phyloP scores from a whole-genome alignment of 116 monocot species.

The Phalaenopsis hybrid region DNA sequence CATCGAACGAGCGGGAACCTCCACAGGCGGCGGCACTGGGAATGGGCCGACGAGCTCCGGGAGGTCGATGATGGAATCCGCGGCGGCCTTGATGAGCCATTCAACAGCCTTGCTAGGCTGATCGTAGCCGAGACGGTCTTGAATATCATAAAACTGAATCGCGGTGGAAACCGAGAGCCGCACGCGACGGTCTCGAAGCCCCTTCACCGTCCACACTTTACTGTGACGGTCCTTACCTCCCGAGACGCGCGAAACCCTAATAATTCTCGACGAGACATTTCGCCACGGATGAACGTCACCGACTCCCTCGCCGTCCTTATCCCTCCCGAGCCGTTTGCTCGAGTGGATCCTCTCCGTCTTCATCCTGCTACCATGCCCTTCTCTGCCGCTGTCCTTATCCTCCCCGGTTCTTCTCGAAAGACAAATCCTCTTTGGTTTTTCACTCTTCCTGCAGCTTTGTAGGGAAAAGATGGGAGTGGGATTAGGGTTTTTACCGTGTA shows the following conservation, averaged over 20 bases:
- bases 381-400: not conserved
- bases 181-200: constrained; percentile 50
- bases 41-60: constrained; percentile 22
- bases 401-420: not conserved
- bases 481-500: not conserved
- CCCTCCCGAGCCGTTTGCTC: constrained; percentile 17
- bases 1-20: not conserved
- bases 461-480: not conserved
- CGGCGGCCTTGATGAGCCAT: constrained; percentile 42
- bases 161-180: constrained; percentile 56
- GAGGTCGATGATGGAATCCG: constrained; percentile 28
- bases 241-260: constrained; percentile 38
- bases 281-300: constrained; percentile 9
- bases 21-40: constrained; percentile 3
- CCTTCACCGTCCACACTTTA: constrained; percentile 55
- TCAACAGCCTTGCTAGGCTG: constrained; percentile 65
- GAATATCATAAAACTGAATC: constrained; percentile 56
- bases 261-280: constrained; percentile 35
- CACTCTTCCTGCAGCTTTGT: constrained; percentile 1
- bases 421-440: not conserved
- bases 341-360: constrained; percentile 42
- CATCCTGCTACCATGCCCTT: constrained; percentile 41
- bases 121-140: constrained; percentile 49
- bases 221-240: constrained; percentile 64
- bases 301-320: constrained; percentile 13